Evolutionary conservation across 2,329 filamentous ascomycete species (phyloP).

Genomic region (Cercospora canescens): DNA sequence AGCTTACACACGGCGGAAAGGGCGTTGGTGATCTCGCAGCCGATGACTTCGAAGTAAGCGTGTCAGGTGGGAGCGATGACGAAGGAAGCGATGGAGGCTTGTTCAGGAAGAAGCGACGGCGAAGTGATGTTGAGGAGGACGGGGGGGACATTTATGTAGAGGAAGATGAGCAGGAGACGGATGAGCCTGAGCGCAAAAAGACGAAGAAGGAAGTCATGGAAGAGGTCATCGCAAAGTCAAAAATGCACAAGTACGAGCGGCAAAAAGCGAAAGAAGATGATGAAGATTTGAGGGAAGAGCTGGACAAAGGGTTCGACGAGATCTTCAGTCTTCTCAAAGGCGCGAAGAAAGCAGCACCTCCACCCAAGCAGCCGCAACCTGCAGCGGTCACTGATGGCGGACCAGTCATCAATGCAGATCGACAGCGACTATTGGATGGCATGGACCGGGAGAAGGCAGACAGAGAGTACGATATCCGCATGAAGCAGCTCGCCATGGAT

Average conservation of each 20-base stretch:
- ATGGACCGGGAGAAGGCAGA: constrained; percentile 69
- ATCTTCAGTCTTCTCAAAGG: constrained; percentile 70
- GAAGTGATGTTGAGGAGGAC: constrained; percentile 57
- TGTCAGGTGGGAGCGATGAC: constrained; percentile 38
- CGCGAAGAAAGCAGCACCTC: constrained; percentile 49
- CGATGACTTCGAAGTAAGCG: constrained; percentile 58
- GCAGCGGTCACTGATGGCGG: constrained; percentile 39
- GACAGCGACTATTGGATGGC: constrained; percentile 60
- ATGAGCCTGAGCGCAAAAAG: constrained; percentile 81
- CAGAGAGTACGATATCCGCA: constrained; percentile 81
- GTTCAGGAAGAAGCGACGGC: constrained; percentile 44
- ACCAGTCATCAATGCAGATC: constrained; percentile 59
- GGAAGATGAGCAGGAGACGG: constrained; percentile 50
- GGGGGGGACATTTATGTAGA: constrained; percentile 53
- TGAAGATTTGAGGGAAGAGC: constrained; percentile 77
- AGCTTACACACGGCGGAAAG: constrained; percentile 76
- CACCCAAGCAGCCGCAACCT: constrained; percentile 22
- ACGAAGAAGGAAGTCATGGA: constrained; percentile 97
- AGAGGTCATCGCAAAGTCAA: constrained; percentile 96
- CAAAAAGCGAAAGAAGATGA: constrained; percentile 92
- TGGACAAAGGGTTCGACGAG: constrained; percentile 80
- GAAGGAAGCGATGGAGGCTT: constrained; percentile 39
- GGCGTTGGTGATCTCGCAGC: constrained; percentile 73
- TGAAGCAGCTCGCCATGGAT: constrained; percentile 82
- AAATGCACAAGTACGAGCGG: constrained; percentile 89